Evolutionary conservation across 1,284 basidiomycete genomes (phyloP), one percentile per base, ranked within the genome.

Genomic region (Filobasidium uniguttulatum): DNA sequence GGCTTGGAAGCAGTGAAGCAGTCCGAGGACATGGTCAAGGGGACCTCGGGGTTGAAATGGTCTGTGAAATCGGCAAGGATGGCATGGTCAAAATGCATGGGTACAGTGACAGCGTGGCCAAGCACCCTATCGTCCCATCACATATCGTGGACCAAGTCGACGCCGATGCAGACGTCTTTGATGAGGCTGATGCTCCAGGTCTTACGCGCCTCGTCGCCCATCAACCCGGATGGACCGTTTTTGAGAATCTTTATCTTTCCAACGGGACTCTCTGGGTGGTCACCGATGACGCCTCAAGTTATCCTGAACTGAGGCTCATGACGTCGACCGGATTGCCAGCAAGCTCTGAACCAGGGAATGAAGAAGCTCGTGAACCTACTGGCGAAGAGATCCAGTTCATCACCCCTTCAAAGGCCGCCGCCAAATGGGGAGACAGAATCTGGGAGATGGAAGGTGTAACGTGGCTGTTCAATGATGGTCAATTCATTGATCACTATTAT

Each of bases 401-500:
- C 23, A 72, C 71, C 0, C 74, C 78, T 0, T 66, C 72, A 10
- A 74, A 84, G 54, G 84, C 84, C n/a, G 65, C 66, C 44, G 60
- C 61, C 35, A 68, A 74, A 7, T 85, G 83, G 83, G 80, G 77
- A 64, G 56, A 69, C 60, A 56, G 77, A 72, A 74, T 85, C 17
- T 79, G 75, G 71, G 72, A 75, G 20, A 75, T 85, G 45, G 74
- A 77, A 44, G 83, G 85, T 5, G 80, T 78, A 61, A 82, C 83
- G 8, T 70, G 64, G 61, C 52, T 70, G 10, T 65, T 62, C 57
- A 68, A 70, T 51, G 68, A 70, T 52, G 68, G 66, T 6, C 65
- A 67, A 49, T 70, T 86, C 71, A 74, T 86, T 26, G 72, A 75
- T 49, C 84, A 87, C 63, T 86, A 85, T 64, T 87, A 85, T 66